These are phyloP conservation scores for Microdochium bolleyi DNA, from an alignment of 2,329 filamentous ascomycete genomes.

Conservation along the genomic window DNA sequence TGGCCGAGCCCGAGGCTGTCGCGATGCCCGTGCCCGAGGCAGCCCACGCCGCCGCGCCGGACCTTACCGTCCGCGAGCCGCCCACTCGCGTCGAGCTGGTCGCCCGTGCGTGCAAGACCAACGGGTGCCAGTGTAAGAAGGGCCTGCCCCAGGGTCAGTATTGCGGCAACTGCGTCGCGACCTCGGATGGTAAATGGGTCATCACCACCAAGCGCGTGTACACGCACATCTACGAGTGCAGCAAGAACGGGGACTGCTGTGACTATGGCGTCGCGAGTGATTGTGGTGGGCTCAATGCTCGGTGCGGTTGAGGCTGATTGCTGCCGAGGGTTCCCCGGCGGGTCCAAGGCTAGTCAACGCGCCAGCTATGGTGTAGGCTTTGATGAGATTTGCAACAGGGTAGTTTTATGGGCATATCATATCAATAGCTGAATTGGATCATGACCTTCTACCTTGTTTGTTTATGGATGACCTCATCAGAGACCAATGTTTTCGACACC, in stretches of 20 bases:
- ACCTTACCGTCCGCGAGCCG: neutral
- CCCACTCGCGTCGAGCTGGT: constrained; percentile 2
- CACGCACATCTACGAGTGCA: constrained; percentile 15
- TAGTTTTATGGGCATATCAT: too few species aligned
- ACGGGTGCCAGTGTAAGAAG: constrained; percentile 14
- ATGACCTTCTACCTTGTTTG: too few species aligned
- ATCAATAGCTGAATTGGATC: too few species aligned
- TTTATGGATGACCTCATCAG: too few species aligned
- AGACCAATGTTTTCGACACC: too few species aligned
- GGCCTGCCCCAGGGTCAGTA: constrained; percentile 11
- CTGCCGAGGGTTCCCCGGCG: too few species aligned
- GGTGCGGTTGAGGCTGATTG: neutral
- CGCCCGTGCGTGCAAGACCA: constrained; percentile 12
- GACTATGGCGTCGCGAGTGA: constrained; percentile 11
- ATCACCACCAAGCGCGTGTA: constrained; percentile 10
- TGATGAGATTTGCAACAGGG: too few species aligned
- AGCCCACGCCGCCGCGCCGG: neutral
- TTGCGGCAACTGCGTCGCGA: constrained; percentile 15
- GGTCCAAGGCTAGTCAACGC: too few species aligned
- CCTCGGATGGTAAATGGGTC: constrained; percentile 5
- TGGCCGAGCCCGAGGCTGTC: constrained; percentile 2
- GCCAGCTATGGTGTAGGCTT: too few species aligned
- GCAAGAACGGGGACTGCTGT: constrained; percentile 12
- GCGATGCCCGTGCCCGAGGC: too few species aligned
- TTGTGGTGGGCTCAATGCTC: constrained; percentile 5